Evolutionary conservation across 257 asterid genomes (phyloP), one percentile per base, ranked within the genome.

Genomic region (Gentiana macrophylla): DNA sequence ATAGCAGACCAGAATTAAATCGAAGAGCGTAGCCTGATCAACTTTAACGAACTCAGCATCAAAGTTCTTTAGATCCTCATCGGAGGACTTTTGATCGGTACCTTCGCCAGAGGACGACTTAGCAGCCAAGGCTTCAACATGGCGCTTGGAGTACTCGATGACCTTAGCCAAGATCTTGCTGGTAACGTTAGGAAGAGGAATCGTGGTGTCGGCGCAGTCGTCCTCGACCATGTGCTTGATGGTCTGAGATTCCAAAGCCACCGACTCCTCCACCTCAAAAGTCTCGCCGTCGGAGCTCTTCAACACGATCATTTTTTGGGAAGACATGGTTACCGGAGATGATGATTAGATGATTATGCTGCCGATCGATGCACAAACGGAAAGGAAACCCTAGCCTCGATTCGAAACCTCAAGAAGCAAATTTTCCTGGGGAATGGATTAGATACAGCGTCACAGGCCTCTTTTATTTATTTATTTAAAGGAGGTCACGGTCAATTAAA

Each of bases 131-230:
- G 77, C 73, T 5, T 78, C 84, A 0, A 73, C 89, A 10, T 81
- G 89, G 3, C 71, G 68, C 69, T 78, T 78, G 63, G 82, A 81
- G 67, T 81, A 81, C 70, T 81, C 89, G 12, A 81, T 67, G 2
- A 81, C 84, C 72, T 78, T 81, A 0, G 89, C 74, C 35, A 81
- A 46, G 75, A 81, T 81, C 80, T 69, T 78, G 70, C 83, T 67
- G 3, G 80, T 78, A 8, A 81, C 83, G 61, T 81, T 81, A 1
- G 84, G 89, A 0, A 81, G 64, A 11, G 84, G 84, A 33, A 81
- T 78, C 46, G 52, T 53, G 32, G 56, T 64, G 47, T 73, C 74
- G 37, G 79, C 89, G 47, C 82, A 78, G 45, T 71, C 56, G 33
- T 73, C 77, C 57, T 78, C 84, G 38, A 81, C 73, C 82, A 77